Percentiles rank a stretch among this genome's conserved stretches.
These are phyloP conservation scores for Huntiella bhutanensis DNA, from an alignment of 2,329 filamentous ascomycete species.

Conservation along the genomic window DNA sequence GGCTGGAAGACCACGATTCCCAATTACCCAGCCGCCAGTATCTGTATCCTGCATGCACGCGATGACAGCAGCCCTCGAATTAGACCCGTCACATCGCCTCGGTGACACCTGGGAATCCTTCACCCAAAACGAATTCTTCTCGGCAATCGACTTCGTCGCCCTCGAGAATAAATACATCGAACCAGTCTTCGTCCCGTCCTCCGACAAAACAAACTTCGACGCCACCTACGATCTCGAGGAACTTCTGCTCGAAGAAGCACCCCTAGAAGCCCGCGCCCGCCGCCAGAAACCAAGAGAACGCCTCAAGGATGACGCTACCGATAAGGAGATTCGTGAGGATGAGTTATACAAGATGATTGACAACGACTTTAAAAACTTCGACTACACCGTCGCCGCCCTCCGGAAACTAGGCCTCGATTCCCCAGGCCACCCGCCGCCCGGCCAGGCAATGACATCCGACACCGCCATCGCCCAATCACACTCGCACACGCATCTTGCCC, in stretches of 20 bases:
- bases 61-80: slow-evolving; percentile 65
- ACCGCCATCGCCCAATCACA: slow-evolving; percentile 22
- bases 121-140: slow-evolving; percentile 77
- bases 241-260: slow-evolving; percentile 79
- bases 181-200: slow-evolving; percentile 81
- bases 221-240: slow-evolving; percentile 96
- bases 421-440: not conserved
- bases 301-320: slow-evolving; percentile 82
- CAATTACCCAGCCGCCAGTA: slow-evolving; percentile 81
- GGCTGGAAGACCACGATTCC: slow-evolving; percentile 67
- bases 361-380: slow-evolving; percentile 81
- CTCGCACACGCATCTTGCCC: slow-evolving; percentile 19
- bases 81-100: slow-evolving; percentile 61
- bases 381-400: slow-evolving; percentile 67
- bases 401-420: slow-evolving; percentile 9
- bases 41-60: slow-evolving; percentile 76
- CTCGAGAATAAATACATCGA: slow-evolving; percentile 75
- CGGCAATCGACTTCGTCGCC: slow-evolving; percentile 62
- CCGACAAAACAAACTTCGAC: slow-evolving; percentile 97
- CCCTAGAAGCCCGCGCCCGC: slow-evolving; percentile 75
- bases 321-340: slow-evolving; percentile 85
- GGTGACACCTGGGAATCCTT: slow-evolving; percentile 78
- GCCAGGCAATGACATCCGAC: not conserved
- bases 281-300: slow-evolving; percentile 86
- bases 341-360: slow-evolving; percentile 91